Evolutionary conservation across 2,329 filamentous ascomycete genomes (phyloP).

Genomic region (Exserohilum rostratum): DNA sequence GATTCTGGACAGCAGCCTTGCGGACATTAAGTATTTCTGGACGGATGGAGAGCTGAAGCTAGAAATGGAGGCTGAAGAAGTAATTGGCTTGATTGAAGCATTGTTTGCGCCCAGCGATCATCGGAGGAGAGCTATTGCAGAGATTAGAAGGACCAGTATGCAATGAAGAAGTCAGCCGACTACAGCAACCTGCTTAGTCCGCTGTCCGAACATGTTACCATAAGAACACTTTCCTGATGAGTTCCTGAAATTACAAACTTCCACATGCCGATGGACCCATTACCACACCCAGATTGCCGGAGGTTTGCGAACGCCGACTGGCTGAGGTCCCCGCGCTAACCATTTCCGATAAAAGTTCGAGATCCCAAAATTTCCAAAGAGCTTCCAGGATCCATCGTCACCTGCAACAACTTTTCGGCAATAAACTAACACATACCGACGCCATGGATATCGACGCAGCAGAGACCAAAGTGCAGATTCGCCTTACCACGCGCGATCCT

Average conservation of each 20-base stretch:
- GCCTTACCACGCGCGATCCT: slow-evolving; percentile 43
- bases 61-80: slow-evolving; percentile 66
- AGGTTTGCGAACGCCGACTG: slow-evolving; percentile 30
- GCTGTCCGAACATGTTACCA: background rate
- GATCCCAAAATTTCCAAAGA: slow-evolving; percentile 36
- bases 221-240: background rate
- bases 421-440: slow-evolving; percentile 6
- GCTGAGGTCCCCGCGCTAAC: slow-evolving; percentile 33
- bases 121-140: slow-evolving; percentile 62
- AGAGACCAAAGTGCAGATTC: slow-evolving; percentile 45
- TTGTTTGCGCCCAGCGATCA: slow-evolving; percentile 68
- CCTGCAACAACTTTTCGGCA: slow-evolving; percentile 6
- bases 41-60: slow-evolving; percentile 66
- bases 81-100: slow-evolving; percentile 67
- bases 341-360: slow-evolving; percentile 33
- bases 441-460: slow-evolving; percentile 34
- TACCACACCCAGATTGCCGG: slow-evolving; percentile 9
- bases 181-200: background rate
- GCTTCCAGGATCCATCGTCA: slow-evolving; percentile 23
- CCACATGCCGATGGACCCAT: background rate
- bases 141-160: slow-evolving; percentile 53
- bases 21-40: slow-evolving; percentile 71
- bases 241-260: background rate
- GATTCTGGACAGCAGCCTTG: slow-evolving; percentile 66
- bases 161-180: slow-evolving; percentile 9